Evolutionary conservation across 371 early-diverging fungal species (phyloP).

Genomic region (Synchytrium microbalum): DNA sequence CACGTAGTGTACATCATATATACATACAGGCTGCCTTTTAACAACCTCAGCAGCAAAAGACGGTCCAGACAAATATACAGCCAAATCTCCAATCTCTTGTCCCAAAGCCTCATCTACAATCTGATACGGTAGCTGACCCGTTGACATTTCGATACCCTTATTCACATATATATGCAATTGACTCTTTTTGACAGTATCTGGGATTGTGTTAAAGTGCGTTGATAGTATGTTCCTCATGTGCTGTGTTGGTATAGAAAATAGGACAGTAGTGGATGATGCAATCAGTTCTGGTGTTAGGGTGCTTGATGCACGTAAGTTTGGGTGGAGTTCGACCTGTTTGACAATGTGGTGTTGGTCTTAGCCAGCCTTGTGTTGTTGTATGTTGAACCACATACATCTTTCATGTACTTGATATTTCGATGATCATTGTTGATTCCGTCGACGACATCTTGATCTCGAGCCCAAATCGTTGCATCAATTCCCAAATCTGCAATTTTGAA

Average conservation of each 20-base stretch:
- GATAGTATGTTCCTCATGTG: slow-evolving; percentile 24
- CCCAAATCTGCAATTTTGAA: slow-evolving; percentile 14
- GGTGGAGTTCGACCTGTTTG: slow-evolving; percentile 17
- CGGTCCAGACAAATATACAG: slow-evolving; percentile 30
- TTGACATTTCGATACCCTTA: slow-evolving; percentile 38
- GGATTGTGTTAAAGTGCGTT: slow-evolving; percentile 15
- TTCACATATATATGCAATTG: slow-evolving; percentile 31
- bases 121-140: slow-evolving; percentile 30
- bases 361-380: not conserved
- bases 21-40: slow-evolving; percentile 25
- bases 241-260: slow-evolving; percentile 42
- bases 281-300: slow-evolving; percentile 17
- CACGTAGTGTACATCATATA: too few species aligned
- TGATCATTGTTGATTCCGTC: slow-evolving; percentile 28
- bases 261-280: slow-evolving; percentile 24
- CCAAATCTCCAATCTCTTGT: slow-evolving; percentile 17
- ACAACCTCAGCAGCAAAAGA: slow-evolving; percentile 35
- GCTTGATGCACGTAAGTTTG: slow-evolving; percentile 26
- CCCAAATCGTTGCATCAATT: slow-evolving; percentile 31
- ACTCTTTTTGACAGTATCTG: slow-evolving; percentile 23
- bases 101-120: slow-evolving; percentile 33
- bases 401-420: slow-evolving; percentile 32
- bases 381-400: slow-evolving; percentile 12
- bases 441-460: slow-evolving; percentile 29
- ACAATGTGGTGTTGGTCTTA: not conserved